Base-by-base conservation (phyloP, 192 early-diverging fungal species). In the Podila horticola region DNA sequence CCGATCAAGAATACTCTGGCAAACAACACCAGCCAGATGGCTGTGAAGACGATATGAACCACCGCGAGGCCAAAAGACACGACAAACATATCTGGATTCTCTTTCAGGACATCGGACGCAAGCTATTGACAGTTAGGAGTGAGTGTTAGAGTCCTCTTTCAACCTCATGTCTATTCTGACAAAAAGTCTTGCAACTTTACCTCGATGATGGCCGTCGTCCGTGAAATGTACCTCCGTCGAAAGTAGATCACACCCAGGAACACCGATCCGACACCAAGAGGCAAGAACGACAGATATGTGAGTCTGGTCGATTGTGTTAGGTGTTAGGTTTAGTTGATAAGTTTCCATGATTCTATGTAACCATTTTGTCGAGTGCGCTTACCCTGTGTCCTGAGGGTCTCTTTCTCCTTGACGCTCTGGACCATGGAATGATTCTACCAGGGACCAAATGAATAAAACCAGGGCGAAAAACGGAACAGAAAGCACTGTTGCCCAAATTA, bases 21-120 rank as follows among this genome's bases (percentile, higher is more conserved):
- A 61, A 95, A 93, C 8, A 94, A 82, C 5, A 88, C 45, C 20
- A 94, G 65, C 94, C 94, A 95, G 6, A 90, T 58, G 19, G 86
- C 71, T 1, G 89, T 86, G 82, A 94, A 95, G 2, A 82, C n/a
- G 33, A 89, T 72, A 82, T 93, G 92, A 29, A 76, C 76, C 10
- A 70, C 50, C 67, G 92, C 77, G 10, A 94, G 58, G 15, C 71
- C 70, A 22, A 91, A 72, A 7, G 91, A 92, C 24, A 93, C 82
- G 22, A 88, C 64, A 67, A 94, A 85, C 72, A 94, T 86, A 59
- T 86, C 84, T 3, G 93, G 93, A 73, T 94, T 95, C 58, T 84
- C 88, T 77, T 86, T 83, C 10, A 95, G 64, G 20, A 95, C 88
- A 60, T 92, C 92, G 72, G 88, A 93, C 15, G 94, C 90, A 28